Evolutionary conservation across 2,329 filamentous ascomycete species (phyloP), one percentile per base, ranked within the genome.

Genomic region (Arachnopeziza araneosa): DNA sequence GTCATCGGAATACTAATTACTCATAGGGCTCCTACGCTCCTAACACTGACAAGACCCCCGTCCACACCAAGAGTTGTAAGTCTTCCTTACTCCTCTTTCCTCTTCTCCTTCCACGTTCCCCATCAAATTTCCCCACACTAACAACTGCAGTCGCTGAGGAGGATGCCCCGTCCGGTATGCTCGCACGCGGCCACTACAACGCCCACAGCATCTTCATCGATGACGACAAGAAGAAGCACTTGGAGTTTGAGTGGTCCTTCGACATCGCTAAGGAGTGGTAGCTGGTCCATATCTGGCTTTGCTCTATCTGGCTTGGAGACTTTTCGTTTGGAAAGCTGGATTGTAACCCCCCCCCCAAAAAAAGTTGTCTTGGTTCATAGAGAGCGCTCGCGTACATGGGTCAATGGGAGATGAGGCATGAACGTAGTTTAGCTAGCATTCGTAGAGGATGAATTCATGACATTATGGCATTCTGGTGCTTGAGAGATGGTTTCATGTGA

Each of bases 211-310:
- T 86, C 76, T 99, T 99, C 75, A 84, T 96, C 64, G 95, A 99
- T 74, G 95, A 99, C 71, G 95, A 99, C 78, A 88, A 95, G 75
- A 87, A 91, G 77, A 87, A 83, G 65, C 93, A 99, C 77, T 81
- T 99, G 65, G 82, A 88, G 74, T 99, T 99, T 75, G 89, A 96
- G 71, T 99, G 95, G 95, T 86, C 88, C 63, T 98, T 99, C 72
- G 90, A 97, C 73, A 96, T 99, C 75, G 83, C 89, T 78, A 99
- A 98, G 84, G 91, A 96, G 74, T 98, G 95, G 95, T 90, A 86
- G 60, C 64, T 52, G 26, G 26, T 49, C 14, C 32, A 12, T 22
- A 48, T 23, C 24, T 44, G 36, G 12, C 5, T 44, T 44, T 44
- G 36, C 12, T 44, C 36, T 30, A 9, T 30, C 26, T 30, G 9